phyloP scores from a whole-genome alignment of 768 basidiomycete genomes.

The Heimioporus sp. region DNA sequence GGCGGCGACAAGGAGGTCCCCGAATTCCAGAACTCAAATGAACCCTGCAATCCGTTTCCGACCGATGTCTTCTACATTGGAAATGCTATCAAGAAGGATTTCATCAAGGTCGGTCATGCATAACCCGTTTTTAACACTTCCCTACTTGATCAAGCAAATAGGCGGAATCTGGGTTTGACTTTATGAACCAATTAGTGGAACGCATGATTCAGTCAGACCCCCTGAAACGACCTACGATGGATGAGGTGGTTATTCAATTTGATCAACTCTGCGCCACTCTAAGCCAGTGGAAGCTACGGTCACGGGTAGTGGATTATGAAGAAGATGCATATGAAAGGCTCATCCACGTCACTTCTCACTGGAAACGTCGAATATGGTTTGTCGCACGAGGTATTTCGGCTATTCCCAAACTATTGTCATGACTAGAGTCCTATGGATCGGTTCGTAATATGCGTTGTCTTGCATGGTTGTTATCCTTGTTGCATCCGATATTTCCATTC shows the following conservation, averaged over 20 bases:
- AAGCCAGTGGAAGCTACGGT: constrained; percentile 21
- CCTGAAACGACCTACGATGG: constrained; percentile 19
- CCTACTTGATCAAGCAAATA: background rate
- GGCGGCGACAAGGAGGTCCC: constrained; percentile 45
- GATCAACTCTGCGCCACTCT: constrained; percentile 5
- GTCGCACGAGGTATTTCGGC: constrained; percentile 10
- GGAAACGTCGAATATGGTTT: constrained; percentile 22
- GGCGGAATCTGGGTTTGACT: constrained; percentile 15
- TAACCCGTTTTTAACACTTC: no score
- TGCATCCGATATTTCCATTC: no score
- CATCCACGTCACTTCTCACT: constrained; percentile 15
- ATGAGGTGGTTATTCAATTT: constrained; percentile 20
- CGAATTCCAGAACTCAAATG: constrained; percentile 29
- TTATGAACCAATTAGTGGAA: constrained; percentile 18
- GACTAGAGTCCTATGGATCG: no score
- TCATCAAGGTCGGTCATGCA: constrained; percentile 27
- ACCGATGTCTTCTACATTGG: constrained; percentile 46
- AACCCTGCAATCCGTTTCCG: constrained; percentile 37
- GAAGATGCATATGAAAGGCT: constrained; percentile 14
- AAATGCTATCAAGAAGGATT: constrained; percentile 34
- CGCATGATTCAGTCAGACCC: constrained; percentile 25
- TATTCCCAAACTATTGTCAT: constrained; percentile 1
- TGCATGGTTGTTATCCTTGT: no score
- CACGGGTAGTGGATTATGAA: constrained; percentile 21
- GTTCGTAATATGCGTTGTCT: no score